Evolutionary conservation across 2,329 filamentous ascomycete genomes (phyloP).

Genomic region (Colletotrichum tropicale): DNA sequence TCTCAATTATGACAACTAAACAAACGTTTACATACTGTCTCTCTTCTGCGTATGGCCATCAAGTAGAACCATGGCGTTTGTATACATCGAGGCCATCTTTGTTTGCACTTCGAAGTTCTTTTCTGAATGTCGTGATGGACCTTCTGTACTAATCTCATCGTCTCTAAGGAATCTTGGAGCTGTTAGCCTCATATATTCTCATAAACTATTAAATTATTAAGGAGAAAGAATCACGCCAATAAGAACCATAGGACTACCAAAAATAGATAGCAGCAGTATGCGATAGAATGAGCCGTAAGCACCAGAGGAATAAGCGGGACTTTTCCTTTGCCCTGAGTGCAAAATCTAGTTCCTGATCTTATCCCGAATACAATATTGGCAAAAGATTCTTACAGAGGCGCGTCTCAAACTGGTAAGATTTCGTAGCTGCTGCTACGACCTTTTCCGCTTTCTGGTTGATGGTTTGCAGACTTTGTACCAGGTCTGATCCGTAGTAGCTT

Average conservation of each 20-base stretch:
- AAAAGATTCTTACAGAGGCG: not conserved
- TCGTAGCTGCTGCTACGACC: not conserved
- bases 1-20: not conserved
- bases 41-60: not conserved
- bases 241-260: too few species aligned
- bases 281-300: too few species aligned
- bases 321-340: not conserved
- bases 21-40: not conserved
- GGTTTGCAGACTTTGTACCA: not conserved
- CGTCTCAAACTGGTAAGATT: not conserved
- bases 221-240: too few species aligned
- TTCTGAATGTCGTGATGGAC: not conserved
- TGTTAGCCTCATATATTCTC: not conserved
- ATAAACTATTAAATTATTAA: accelerated
- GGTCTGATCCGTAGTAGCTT: not conserved
- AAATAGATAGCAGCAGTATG: too few species aligned
- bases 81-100: not conserved
- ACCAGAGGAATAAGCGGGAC: not conserved
- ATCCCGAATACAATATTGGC: not conserved
- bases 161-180: not conserved
- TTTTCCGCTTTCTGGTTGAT: not conserved
- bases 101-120: not conserved
- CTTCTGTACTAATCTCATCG: not conserved
- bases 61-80: not conserved
- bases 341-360: accelerated